Conservation (phyloP, 768 basidiomycete species). For the Mycena galericulata region DNA sequence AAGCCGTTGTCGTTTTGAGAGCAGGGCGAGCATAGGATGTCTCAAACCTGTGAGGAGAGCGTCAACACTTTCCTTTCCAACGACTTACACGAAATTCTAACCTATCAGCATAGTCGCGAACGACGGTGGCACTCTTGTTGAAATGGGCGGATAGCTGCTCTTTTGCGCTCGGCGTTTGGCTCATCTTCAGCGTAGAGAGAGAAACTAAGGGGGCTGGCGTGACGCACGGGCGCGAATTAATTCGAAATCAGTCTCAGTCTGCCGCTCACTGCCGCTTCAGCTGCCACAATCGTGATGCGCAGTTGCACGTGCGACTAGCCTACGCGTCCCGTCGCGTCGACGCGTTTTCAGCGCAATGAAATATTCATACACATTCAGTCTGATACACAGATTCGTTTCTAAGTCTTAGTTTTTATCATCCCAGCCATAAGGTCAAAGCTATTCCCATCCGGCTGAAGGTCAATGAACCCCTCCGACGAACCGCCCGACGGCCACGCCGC, state of each 20-base stretch:
- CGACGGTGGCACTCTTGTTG: conserved; percentile 50
- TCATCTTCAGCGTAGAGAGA: too few species aligned
- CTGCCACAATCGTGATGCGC: too few species aligned
- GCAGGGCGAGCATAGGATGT: conserved; percentile 57
- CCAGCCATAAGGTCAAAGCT: conserved; percentile 96
- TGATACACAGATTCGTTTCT: neutral
- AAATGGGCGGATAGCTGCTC: conserved; percentile 47
- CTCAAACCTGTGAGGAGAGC: conserved; percentile 53
- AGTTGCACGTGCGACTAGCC: too few species aligned
- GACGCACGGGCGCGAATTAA: too few species aligned
- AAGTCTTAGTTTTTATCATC: conserved; percentile 70
- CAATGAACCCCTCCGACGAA: conserved; percentile 69
- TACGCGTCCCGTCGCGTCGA: neutral
- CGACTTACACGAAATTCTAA: conserved; percentile 22
- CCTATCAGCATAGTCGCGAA: conserved; percentile 51
- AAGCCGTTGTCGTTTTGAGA: conserved; percentile 44
- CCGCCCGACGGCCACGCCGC: conserved; percentile 42
- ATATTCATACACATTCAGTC: neutral
- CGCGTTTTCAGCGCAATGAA: too few species aligned
- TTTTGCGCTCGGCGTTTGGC: conserved; percentile 34
- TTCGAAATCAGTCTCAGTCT: too few species aligned
- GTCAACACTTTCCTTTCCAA: neutral
- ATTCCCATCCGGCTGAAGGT: conserved; percentile 97
- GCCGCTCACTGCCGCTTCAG: too few species aligned
- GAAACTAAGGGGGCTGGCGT: too few species aligned